Conservation (phyloP, 345 rosid genomes). For the Eucalyptus lansdowneana region DNA sequence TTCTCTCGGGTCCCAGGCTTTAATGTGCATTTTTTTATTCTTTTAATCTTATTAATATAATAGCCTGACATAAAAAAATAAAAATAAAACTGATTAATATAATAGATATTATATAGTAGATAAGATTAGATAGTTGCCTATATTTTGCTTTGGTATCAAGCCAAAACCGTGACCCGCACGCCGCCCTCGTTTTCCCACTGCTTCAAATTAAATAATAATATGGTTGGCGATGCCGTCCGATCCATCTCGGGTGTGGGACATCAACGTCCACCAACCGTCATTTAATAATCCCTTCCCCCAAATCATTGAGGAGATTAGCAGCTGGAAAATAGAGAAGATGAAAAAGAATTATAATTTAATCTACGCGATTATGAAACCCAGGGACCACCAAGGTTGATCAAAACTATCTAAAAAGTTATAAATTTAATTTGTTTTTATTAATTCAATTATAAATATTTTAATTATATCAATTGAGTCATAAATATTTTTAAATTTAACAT, state of each 20-base stretch:
- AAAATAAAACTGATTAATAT: neutral
- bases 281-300: neutral
- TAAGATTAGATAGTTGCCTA: neutral
- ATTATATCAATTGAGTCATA: too few species aligned
- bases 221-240: neutral
- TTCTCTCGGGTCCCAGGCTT: neutral
- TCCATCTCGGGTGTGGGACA: neutral
- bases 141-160: neutral
- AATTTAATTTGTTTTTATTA: too few species aligned
- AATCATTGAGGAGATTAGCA: neutral
- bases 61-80: neutral
- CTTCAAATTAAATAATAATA: neutral
- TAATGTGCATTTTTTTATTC: neutral
- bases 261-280: neutral
- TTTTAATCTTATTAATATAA: neutral
- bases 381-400: accelerated
- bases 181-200: neutral
- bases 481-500: too few species aligned
- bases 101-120: neutral
- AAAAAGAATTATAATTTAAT: neutral
- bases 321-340: neutral
- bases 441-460: too few species aligned
- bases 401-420: too few species aligned
- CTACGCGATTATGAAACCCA: too few species aligned
- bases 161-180: neutral